These are phyloP conservation scores for Fusarium abutilonis DNA, from an alignment of 2,329 filamentous ascomycete species.

Conservation along the genomic window DNA sequence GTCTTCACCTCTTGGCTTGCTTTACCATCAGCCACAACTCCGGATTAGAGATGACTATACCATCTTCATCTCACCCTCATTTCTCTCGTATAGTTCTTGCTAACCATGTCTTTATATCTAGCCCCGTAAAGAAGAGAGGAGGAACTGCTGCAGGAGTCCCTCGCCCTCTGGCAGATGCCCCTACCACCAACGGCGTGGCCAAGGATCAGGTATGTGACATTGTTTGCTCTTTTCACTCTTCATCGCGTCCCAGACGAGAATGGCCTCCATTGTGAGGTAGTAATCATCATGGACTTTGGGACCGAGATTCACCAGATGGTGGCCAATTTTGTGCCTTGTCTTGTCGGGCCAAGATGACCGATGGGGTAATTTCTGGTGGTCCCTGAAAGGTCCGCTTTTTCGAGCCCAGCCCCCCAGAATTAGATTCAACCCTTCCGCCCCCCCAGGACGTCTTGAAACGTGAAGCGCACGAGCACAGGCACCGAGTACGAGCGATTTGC, in stretches of 20 bases:
- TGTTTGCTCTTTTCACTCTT: background rate
- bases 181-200: constrained; percentile 64
- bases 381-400: constrained; percentile 45
- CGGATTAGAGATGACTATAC: constrained; percentile 1
- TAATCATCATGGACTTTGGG: constrained; percentile 12
- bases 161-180: constrained; percentile 71
- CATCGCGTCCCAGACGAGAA: background rate
- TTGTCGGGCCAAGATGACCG: constrained; percentile 29
- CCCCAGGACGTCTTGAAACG: constrained; percentile 23
- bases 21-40: constrained; percentile 1
- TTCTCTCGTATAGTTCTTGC: constrained; percentile 13
- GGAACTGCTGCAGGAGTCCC: constrained; percentile 75
- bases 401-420: constrained; percentile 38
- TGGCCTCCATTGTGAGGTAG: background rate
- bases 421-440: background rate
- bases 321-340: constrained; percentile 34
- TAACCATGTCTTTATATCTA: constrained; percentile 52
- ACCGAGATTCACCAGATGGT: constrained; percentile 23
- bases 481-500: constrained; percentile 18
- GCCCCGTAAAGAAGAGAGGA: constrained; percentile 77
- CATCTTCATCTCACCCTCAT: background rate
- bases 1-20: constrained; percentile 21
- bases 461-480: constrained; percentile 26
- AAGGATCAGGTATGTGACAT: constrained; percentile 61
- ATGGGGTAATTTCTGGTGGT: constrained; percentile 40